These are phyloP conservation scores for Posidonia australis DNA, from an alignment of 106 monocot genomes.

Conservation along the genomic window DNA sequence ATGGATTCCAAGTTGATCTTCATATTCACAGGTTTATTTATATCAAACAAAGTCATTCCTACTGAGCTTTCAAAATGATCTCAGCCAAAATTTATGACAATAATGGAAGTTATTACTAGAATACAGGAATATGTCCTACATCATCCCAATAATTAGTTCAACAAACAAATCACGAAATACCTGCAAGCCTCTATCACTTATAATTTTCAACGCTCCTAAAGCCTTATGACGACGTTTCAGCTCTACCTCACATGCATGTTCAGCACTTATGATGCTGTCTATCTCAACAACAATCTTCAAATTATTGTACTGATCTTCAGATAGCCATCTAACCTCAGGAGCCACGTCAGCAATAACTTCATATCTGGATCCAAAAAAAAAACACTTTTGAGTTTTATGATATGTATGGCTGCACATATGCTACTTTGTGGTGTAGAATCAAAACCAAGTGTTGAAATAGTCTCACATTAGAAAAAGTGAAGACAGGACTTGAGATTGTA, in stretches of 20 bases:
- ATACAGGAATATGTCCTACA: not conserved
- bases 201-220: constrained; percentile 63
- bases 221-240: constrained; percentile 67
- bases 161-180: constrained; percentile 18
- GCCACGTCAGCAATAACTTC: constrained; percentile 71
- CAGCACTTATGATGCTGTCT: constrained; percentile 65
- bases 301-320: constrained; percentile 58
- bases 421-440: no score
- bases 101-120: not conserved
- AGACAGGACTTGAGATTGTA: no score
- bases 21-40: no score
- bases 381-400: not conserved
- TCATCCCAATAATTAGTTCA: not conserved
- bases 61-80: no score
- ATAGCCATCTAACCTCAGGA: constrained; percentile 74
- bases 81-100: not conserved
- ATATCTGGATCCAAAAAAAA: constrained; percentile 40
- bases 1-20: no score
- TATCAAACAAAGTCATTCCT: no score
- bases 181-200: constrained; percentile 89
- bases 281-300: constrained; percentile 85
- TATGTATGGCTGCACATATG: not conserved
- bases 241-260: constrained; percentile 67
- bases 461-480: no score
- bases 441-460: no score